These are phyloP conservation scores for Backusella macrospora DNA, from an alignment of 192 early-diverging fungal species.

Conservation along the genomic window DNA sequence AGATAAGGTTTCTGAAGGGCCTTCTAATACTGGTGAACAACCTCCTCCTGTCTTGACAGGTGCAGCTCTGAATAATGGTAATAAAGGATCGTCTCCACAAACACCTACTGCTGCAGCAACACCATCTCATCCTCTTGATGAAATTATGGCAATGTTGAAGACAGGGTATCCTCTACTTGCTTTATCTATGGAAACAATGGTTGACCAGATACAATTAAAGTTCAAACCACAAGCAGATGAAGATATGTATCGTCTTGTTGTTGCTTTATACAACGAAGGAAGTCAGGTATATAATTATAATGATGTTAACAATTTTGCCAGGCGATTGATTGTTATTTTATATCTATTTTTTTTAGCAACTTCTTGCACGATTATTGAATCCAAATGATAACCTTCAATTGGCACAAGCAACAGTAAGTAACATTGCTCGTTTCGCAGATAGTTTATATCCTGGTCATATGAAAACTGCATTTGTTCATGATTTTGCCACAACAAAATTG, in stretches of 20 bases:
- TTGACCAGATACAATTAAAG: slow-evolving; percentile 93
- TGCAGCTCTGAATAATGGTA: slow-evolving; percentile 2
- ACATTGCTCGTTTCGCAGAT: slow-evolving; percentile 88
- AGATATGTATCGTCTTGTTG: slow-evolving; percentile 95
- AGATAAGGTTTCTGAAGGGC: neutral
- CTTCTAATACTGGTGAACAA: neutral
- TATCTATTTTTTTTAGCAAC: slow-evolving; percentile 56
- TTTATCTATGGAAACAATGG: slow-evolving; percentile 97
- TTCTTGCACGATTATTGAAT: slow-evolving; percentile 60
- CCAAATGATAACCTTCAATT: slow-evolving; percentile 66
- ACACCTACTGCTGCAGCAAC: slow-evolving; percentile 34
- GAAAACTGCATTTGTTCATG: slow-evolving; percentile 83
- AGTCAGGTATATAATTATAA: slow-evolving; percentile 63
- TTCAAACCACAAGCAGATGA: slow-evolving; percentile 95
- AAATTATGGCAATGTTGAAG: slow-evolving; percentile 93
- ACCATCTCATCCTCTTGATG: slow-evolving; percentile 81
- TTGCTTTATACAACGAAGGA: slow-evolving; percentile 89
- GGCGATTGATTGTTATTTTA: neutral
- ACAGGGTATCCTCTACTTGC: slow-evolving; percentile 93
- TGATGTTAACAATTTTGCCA: neutral
- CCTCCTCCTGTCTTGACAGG: slow-evolving; percentile 6
- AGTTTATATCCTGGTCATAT: slow-evolving; percentile 78
- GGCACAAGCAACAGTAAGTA: slow-evolving; percentile 70
- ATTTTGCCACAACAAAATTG: slow-evolving; percentile 91
- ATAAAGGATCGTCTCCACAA: slow-evolving; percentile 19